Percentiles rank a stretch among this genome's conserved stretches.
These are phyloP conservation scores for Lodderomyces oxycetoniae DNA, from an alignment of 1,139 yeast genomes.

Conservation along the genomic window DNA sequence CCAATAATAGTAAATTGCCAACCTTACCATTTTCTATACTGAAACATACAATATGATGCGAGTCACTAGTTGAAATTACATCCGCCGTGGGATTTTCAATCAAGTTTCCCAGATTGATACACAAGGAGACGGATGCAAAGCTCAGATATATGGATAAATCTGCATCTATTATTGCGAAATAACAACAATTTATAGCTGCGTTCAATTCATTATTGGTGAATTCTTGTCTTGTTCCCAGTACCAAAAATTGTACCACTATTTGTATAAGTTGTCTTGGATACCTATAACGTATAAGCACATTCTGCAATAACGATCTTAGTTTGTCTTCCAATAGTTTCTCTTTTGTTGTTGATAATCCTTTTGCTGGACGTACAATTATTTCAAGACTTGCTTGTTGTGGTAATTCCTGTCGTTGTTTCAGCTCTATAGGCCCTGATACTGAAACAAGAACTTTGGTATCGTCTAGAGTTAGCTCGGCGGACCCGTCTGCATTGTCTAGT, in stretches of 20 bases:
- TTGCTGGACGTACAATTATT: slow-evolving; percentile 72
- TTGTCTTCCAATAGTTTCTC: slow-evolving; percentile 75
- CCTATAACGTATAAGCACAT: slow-evolving; percentile 57
- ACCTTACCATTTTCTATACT: slow-evolving; percentile 50
- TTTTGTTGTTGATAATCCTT: slow-evolving; percentile 71
- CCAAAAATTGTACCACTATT: slow-evolving; percentile 76
- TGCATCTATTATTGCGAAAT: slow-evolving; percentile 73
- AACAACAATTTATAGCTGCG: slow-evolving; percentile 67
- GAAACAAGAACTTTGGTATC: slow-evolving; percentile 57
- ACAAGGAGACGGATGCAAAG: slow-evolving; percentile 51
- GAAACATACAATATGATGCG: slow-evolving; percentile 67
- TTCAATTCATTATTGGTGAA: slow-evolving; percentile 55
- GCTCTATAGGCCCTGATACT: slow-evolving; percentile 89
- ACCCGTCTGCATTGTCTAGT: slow-evolving; percentile 70
- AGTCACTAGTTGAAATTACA: slow-evolving; percentile 41
- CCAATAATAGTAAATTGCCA: slow-evolving; percentile 56
- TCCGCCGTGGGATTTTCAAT: slow-evolving; percentile 41
- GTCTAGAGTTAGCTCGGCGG: slow-evolving; percentile 47
- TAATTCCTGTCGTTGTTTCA: slow-evolving; percentile 75
- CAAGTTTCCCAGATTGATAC: slow-evolving; percentile 28
- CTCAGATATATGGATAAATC: slow-evolving; percentile 65
- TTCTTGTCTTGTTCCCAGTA: slow-evolving; percentile 30
- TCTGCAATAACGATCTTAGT: slow-evolving; percentile 56
- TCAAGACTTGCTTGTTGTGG: slow-evolving; percentile 79
- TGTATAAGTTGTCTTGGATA: slow-evolving; percentile 86